Evolutionary conservation across 1,139 yeast species (phyloP).

Genomic region (Pichia sp.): DNA sequence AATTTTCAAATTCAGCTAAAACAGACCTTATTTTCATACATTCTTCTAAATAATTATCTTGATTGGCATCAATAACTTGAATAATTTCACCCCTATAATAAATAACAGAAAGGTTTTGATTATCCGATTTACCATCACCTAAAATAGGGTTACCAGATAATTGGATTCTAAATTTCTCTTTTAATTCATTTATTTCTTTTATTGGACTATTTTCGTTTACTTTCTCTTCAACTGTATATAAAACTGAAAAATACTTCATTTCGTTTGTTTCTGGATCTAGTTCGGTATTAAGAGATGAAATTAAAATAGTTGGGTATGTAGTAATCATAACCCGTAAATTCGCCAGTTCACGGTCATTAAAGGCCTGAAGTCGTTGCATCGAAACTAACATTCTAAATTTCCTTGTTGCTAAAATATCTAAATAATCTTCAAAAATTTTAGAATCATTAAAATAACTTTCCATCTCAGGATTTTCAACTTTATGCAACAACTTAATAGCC

Average conservation of each 20-base stretch:
- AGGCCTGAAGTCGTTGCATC: constrained; percentile 60
- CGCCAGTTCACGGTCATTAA: constrained; percentile 44
- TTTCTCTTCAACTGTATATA: constrained; percentile 40
- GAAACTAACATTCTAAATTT: constrained; percentile 68
- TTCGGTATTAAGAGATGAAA: constrained; percentile 48
- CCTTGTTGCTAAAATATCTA: constrained; percentile 43
- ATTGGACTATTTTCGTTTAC: constrained; percentile 30
- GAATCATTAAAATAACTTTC: constrained; percentile 33
- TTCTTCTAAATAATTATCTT: constrained; percentile 81
- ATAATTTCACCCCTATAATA: constrained; percentile 83
- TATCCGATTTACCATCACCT: constrained; percentile 89
- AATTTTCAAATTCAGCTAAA: constrained; percentile 73
- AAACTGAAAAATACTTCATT: constrained; percentile 40
- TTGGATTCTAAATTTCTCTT: constrained; percentile 47
- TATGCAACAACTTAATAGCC: constrained; percentile 61
- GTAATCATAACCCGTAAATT: constrained; percentile 51
- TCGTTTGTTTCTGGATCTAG: constrained; percentile 28
- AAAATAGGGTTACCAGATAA: constrained; percentile 82
- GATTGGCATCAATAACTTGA: constrained; percentile 84
- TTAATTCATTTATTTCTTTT: constrained; percentile 34
- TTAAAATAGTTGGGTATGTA: constrained; percentile 53
- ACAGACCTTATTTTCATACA: constrained; percentile 76
- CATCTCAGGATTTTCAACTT: constrained; percentile 54
- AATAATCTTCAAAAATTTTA: constrained; percentile 22
- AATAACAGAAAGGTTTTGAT: constrained; percentile 72